These are phyloP conservation scores for Primulina eburnea DNA, from an alignment of 257 asterid genomes.

Conservation along the genomic window DNA sequence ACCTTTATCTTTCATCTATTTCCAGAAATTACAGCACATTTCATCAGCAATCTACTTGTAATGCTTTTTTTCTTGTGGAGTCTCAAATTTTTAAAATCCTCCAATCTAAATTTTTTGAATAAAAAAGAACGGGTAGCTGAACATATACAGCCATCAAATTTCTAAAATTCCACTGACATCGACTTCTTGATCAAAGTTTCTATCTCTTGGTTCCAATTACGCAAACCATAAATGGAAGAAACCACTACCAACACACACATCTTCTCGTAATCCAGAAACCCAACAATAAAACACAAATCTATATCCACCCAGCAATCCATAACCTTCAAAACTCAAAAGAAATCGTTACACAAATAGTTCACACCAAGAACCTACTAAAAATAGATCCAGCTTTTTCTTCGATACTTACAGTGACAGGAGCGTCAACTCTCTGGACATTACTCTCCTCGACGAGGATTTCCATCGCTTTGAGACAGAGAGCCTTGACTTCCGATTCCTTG, in stretches of 20 bases:
- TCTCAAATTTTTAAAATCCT: not conserved
- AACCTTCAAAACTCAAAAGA: conserved; percentile 14
- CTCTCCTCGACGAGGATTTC: conserved; percentile 96
- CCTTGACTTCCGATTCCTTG: conserved; percentile 78
- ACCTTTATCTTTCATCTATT: too few species aligned
- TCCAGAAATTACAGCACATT: not conserved
- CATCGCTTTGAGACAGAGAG: conserved; percentile 83
- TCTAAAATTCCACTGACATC: not conserved
- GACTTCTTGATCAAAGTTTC: not conserved
- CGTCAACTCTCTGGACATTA: conserved; percentile 93
- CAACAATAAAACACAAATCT: conserved; percentile 21
- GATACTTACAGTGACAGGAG: conserved; percentile 77
- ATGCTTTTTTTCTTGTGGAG: not conserved
- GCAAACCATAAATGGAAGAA: conserved; percentile 5
- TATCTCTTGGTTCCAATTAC: not conserved
- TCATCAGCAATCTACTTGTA: not conserved
- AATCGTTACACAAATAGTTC: not conserved
- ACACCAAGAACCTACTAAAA: not conserved
- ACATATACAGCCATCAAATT: not conserved
- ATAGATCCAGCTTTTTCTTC: not conserved
- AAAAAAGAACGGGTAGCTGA: not conserved
- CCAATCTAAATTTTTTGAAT: not conserved
- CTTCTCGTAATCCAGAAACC: conserved; percentile 14
- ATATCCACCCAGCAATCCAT: conserved; percentile 12
- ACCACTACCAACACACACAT: not conserved